These are phyloP conservation scores for Ramaria sp. DNA, from an alignment of 768 basidiomycete species.

Conservation along the genomic window DNA sequence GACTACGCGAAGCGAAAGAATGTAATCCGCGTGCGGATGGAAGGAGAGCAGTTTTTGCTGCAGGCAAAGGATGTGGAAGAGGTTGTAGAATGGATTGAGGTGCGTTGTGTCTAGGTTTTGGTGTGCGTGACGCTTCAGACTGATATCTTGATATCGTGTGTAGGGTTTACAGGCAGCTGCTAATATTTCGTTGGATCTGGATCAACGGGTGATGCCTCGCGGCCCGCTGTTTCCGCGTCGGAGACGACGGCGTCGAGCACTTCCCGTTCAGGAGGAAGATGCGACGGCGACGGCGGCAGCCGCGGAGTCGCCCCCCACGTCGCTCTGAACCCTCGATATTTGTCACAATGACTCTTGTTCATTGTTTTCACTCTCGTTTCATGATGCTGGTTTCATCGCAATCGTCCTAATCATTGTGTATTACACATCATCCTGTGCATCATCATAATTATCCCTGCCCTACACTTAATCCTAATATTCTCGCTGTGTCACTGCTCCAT, in stretches of 20 bases:
- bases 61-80: conserved; percentile 76
- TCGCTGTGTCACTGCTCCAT: too few species aligned
- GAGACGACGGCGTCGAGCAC: conserved; percentile 6
- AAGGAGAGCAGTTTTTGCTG: conserved; percentile 94
- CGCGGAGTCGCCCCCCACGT: neutral
- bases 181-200: conserved; percentile 86
- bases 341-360: neutral
- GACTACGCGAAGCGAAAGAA: conserved; percentile 92
- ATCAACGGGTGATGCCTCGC: conserved; percentile 85
- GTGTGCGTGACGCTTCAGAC: conserved; percentile 8
- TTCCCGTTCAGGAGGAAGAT: neutral
- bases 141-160: conserved; percentile 2
- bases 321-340: neutral
- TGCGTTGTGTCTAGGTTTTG: conserved; percentile 20
- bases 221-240: conserved; percentile 66
- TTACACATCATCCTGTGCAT: neutral
- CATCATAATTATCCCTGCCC: neutral
- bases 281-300: neutral
- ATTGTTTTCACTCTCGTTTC: too few species aligned
- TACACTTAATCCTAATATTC: neutral
- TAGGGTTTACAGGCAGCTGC: conserved; percentile 86
- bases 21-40: conserved; percentile 83
- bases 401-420: too few species aligned
- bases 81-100: conserved; percentile 96
- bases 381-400: too few species aligned